phyloP scores from a whole-genome alignment of 768 basidiomycete species.

The Boletus reticulatus region DNA sequence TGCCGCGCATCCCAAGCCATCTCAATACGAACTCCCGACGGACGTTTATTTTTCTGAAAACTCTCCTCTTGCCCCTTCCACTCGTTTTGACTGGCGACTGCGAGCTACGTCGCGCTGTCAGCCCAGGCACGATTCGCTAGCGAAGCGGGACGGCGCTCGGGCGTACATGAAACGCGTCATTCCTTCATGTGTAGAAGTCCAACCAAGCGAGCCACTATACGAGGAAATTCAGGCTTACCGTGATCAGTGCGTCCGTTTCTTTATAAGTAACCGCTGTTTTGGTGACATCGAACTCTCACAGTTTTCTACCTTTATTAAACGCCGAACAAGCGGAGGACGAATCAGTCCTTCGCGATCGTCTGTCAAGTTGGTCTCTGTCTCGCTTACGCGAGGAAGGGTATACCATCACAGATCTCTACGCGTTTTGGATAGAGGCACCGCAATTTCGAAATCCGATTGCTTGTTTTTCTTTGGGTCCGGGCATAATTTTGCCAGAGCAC shows the following conservation, averaged over 20 bases:
- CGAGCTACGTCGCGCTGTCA: conserved; percentile 47
- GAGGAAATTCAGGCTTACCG: conserved; percentile 54
- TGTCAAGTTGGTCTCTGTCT: conserved; percentile 63
- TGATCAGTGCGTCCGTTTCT: conserved; percentile 41
- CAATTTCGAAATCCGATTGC: conserved; percentile 67
- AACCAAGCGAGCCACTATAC: conserved; percentile 42
- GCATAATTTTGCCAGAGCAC: conserved; percentile 59
- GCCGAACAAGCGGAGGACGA: conserved; percentile 68
- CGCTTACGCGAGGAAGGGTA: conserved; percentile 70
- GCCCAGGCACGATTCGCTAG: conserved; percentile 11
- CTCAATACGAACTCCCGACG: conserved; percentile 21
- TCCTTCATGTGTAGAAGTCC: conserved; percentile 34
- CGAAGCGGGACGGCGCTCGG: conserved; percentile 12
- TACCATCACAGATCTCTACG: conserved; percentile 60
- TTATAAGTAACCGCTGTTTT: neutral
- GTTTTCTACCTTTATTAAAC: conserved; percentile 46
- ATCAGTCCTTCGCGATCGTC: conserved; percentile 55
- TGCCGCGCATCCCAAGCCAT: conserved; percentile 11
- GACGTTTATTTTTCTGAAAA: conserved; percentile 31
- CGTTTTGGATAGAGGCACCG: conserved; percentile 65
- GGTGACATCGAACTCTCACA: conserved; percentile 17
- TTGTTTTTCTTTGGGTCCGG: conserved; percentile 62
- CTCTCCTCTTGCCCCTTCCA: conserved; percentile 25
- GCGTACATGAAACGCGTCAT: conserved; percentile 38
- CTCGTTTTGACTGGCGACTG: conserved; percentile 61